phyloP scores from a whole-genome alignment of 2,329 filamentous ascomycete species.

The Exophiala bonariae region DNA sequence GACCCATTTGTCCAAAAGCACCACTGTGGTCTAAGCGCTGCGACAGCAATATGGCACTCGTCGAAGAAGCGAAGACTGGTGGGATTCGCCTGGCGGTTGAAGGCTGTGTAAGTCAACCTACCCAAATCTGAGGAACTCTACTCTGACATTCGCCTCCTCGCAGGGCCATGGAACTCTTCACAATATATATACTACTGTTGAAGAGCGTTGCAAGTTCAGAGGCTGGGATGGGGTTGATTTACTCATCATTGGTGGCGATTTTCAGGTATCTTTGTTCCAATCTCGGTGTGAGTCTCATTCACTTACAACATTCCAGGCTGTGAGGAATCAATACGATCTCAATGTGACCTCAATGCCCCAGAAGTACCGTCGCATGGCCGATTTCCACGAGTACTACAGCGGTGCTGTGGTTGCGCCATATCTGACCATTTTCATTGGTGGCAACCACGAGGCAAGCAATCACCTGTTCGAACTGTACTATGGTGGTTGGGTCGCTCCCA shows the following conservation, averaged over 20 bases:
- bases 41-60: no score
- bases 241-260: slow-evolving; percentile 93
- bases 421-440: slow-evolving; percentile 86
- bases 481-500: slow-evolving; percentile 93
- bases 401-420: slow-evolving; percentile 77
- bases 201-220: slow-evolving; percentile 66
- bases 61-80: no score
- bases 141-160: slow-evolving; percentile 4
- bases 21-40: no score
- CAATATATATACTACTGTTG: slow-evolving; percentile 82
- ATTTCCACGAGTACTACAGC: slow-evolving; percentile 93
- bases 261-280: slow-evolving; percentile 62
- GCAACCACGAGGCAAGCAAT: slow-evolving; percentile 92
- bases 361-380: slow-evolving; percentile 84
- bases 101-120: slow-evolving; percentile 68
- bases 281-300: background rate
- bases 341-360: slow-evolving; percentile 84
- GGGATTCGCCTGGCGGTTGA: slow-evolving; percentile 74
- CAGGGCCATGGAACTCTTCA: slow-evolving; percentile 90
- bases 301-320: slow-evolving; percentile 56
- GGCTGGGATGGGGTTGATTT: slow-evolving; percentile 82
- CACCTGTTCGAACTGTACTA: slow-evolving; percentile 92
- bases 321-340: slow-evolving; percentile 84
- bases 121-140: background rate
- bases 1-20: no score